phyloP scores from a whole-genome alignment of 176 grass and related monocot genomes.

The Areca catechu region DNA sequence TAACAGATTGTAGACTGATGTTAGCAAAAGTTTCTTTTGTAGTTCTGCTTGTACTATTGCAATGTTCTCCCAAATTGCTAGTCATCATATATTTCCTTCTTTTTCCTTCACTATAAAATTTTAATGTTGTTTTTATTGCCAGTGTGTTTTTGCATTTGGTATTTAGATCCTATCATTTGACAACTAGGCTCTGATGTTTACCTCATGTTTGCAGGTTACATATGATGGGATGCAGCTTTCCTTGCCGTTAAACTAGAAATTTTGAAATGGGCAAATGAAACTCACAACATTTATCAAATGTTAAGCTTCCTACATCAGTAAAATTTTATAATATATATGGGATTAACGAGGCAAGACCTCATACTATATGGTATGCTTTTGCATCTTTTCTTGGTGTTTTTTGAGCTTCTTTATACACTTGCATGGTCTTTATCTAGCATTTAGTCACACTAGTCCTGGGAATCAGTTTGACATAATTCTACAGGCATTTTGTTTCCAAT shows the following conservation, averaged over 20 bases:
- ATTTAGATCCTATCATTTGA: too few species aligned
- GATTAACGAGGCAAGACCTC: constrained; percentile 62
- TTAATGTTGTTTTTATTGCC: too few species aligned
- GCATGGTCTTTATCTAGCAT: neutral
- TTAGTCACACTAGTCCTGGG: neutral
- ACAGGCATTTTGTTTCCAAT: too few species aligned
- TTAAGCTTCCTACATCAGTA: constrained; percentile 84
- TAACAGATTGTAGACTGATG: too few species aligned
- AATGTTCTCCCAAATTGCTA: too few species aligned
- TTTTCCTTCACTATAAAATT: too few species aligned
- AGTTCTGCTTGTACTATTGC: too few species aligned
- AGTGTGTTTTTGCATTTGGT: too few species aligned
- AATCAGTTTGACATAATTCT: too few species aligned
- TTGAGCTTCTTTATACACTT: neutral
- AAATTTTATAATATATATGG: constrained; percentile 97
- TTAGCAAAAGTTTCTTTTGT: too few species aligned
- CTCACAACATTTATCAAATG: constrained; percentile 46
- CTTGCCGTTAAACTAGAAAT: constrained; percentile 69
- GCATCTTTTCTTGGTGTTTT: neutral
- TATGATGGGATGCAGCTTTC: constrained; percentile 55
- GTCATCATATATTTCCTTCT: too few species aligned
- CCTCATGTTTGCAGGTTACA: constrained; percentile 43
- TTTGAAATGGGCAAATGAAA: constrained; percentile 87
- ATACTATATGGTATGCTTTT: constrained; percentile 62
- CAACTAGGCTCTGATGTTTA: too few species aligned